A percentile compares a stretch with the other conserved stretches of the same genome.
phyloP scores from a whole-genome alignment of 2,329 filamentous ascomycete genomes.

The Trichoderma sp. region DNA sequence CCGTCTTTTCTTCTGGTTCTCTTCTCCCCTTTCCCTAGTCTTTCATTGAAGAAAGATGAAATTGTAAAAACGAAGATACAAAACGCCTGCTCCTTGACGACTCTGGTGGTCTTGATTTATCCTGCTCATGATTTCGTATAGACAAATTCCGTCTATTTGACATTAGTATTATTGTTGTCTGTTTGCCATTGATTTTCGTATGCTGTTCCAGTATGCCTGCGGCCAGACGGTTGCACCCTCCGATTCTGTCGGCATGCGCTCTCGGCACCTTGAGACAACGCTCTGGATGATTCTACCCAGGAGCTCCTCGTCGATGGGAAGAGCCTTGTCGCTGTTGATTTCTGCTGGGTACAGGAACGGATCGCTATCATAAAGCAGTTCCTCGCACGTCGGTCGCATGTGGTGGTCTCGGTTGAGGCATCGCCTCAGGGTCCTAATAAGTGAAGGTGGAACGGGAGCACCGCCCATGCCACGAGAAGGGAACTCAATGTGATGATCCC shows the following conservation, averaged over 20 bases:
- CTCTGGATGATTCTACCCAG: conserved; percentile 62
- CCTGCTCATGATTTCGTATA: neutral
- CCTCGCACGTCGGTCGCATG: conserved; percentile 61
- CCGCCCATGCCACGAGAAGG: conserved; percentile 67
- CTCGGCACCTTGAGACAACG: conserved; percentile 57
- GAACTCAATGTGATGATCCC: conserved; percentile 69
- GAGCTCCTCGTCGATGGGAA: conserved; percentile 62
- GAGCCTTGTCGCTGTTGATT: conserved; percentile 47
- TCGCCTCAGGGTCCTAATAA: conserved; percentile 60
- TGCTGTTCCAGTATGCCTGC: conserved; percentile 59
- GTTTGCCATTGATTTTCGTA: conserved; percentile 49
- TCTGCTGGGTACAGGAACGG: conserved; percentile 64
- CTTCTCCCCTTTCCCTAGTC: conserved; percentile 17
- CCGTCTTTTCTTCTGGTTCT: conserved; percentile 16
- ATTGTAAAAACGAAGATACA: neutral
- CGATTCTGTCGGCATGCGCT: conserved; percentile 57
- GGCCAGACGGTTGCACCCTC: conserved; percentile 58
- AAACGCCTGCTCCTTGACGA: neutral
- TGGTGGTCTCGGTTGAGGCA: conserved; percentile 63
- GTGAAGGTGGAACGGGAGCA: conserved; percentile 55
- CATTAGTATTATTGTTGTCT: conserved; percentile 27
- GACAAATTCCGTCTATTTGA: neutral
- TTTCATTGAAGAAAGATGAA: neutral
- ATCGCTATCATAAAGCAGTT: conserved; percentile 58
- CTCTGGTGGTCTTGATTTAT: neutral